Base-by-base conservation (phyloP, 208 protist species). In the Crithidia brevicula region DNA sequence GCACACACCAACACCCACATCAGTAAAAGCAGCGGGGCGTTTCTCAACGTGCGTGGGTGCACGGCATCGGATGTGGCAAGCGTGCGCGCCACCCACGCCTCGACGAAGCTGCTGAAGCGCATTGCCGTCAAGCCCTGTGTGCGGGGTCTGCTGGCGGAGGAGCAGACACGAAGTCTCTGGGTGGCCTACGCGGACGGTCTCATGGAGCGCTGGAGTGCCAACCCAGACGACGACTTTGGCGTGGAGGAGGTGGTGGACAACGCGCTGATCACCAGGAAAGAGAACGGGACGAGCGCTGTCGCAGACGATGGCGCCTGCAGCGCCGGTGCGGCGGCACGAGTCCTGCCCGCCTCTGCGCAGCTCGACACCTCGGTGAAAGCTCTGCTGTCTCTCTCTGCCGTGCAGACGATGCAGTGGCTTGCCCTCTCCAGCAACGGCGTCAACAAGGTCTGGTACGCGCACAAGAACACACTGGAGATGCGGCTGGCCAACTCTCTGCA, bases 361-460 rank as follows among this genome's bases (percentile, higher is more conserved):
- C 36, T 13, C 45, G 42, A 60, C 46, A 18, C 50, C 43, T 31
- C 31, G 4, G 74, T 92, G 38, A 31, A 79, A 2, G 49, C 72
- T 1, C 49, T 93, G 4, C 71, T 85, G 36, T 77, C 77, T 15
- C 51, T 94, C 9, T 65, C 75, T 20, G 77, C 82, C 11, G 81
- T 89, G 38, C 87, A 94, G 57, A 92, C 88, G 34, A 76, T 95
- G 67, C 82, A 93, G 67, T 81, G 95, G 40, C 72, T 94, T 11
- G 83, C 85, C 11, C 62, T 97, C 9, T 89, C 89, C 18, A 95
- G 86, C 75, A 94, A 94, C 69, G 89, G 89, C 18, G 72, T 92
- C 7, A 97, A 95, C 74, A 94, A 90, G 58, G 79, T 95, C 5
- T 97, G 93, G 91, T 93, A 89, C 73, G 78, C 73, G 20, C 84